These are phyloP conservation scores for Plasmopara muralis DNA, from an alignment of 352 stramenopile genomes.

Conservation along the genomic window DNA sequence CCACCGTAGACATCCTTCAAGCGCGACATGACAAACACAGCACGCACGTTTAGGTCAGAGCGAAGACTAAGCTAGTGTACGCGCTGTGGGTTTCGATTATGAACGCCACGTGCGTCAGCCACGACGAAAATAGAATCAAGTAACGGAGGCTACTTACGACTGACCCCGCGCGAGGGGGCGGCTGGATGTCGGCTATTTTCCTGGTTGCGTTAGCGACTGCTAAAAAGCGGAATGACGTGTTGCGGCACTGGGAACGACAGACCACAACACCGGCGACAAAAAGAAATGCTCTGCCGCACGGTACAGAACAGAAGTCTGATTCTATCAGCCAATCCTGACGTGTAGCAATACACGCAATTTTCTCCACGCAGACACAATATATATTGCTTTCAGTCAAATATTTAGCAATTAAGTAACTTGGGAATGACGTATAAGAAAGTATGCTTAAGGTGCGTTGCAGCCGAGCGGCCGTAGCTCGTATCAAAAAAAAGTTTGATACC, in stretches of 20 bases:
- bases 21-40: slow-evolving; percentile 38
- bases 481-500: too few species aligned
- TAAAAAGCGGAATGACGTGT: slow-evolving; percentile 3
- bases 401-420: too few species aligned
- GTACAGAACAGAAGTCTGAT: neutral
- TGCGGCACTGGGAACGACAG: neutral
- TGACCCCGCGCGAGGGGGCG: slow-evolving; percentile 23
- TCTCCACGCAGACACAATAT: too few species aligned
- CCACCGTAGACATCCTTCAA: slow-evolving; percentile 75
- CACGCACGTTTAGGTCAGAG: slow-evolving; percentile 12
- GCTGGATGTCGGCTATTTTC: slow-evolving; percentile 28
- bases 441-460: too few species aligned
- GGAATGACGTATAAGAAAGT: too few species aligned
- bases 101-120: slow-evolving; percentile 3
- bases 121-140: slow-evolving; percentile 17
- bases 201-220: slow-evolving; percentile 3
- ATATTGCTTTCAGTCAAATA: too few species aligned
- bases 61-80: slow-evolving; percentile 8
- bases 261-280: slow-evolving; percentile 3
- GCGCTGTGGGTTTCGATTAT: slow-evolving; percentile 19
- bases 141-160: slow-evolving; percentile 23
- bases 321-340: slow-evolving; percentile 7
- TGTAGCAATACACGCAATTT: too few species aligned
- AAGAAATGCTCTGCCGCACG: neutral
- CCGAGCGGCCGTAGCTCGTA: too few species aligned